Percentiles rank a stretch among this genome's conserved stretches.
Evolutionary conservation across 768 basidiomycete species (phyloP).

Genomic region (Mycena olivaceomarginata): DNA sequence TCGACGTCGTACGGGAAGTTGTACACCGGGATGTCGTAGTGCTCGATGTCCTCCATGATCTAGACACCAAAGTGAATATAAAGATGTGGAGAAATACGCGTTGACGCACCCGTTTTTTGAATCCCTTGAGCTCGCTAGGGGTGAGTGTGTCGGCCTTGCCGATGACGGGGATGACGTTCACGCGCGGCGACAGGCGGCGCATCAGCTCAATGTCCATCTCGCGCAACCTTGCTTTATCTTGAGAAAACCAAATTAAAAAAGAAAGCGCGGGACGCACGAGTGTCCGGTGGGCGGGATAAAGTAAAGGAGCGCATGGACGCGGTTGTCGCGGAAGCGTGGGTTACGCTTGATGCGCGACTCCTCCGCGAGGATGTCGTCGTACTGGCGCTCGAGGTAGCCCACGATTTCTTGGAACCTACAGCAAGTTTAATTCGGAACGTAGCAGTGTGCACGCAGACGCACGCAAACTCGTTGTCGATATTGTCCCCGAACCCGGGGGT

Average conservation of each 20-base stretch:
- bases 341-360: slow-evolving; percentile 99
- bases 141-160: slow-evolving; percentile 98
- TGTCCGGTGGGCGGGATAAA: slow-evolving; percentile 99
- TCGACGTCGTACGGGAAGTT: slow-evolving; percentile 99
- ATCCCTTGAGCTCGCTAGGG: slow-evolving; percentile 92
- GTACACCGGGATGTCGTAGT: slow-evolving; percentile 98
- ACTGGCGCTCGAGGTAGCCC: slow-evolving; percentile 97
- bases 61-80: slow-evolving; percentile 53
- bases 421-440: slow-evolving; percentile 17
- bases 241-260: not conserved
- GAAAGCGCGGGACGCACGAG: slow-evolving; percentile 73
- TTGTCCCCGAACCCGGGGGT: slow-evolving; percentile 99
- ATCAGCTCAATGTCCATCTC: slow-evolving; percentile 99
- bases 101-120: slow-evolving; percentile 91
- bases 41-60: slow-evolving; percentile 99
- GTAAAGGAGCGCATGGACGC: slow-evolving; percentile 96
- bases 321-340: slow-evolving; percentile 98
- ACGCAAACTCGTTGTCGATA: slow-evolving; percentile 99
- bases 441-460: slow-evolving; percentile 56
- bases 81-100: not conserved
- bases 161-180: slow-evolving; percentile 98
- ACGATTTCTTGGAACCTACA: slow-evolving; percentile 97
- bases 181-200: slow-evolving; percentile 97
- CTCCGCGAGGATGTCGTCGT: slow-evolving; percentile 98
- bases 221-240: slow-evolving; percentile 73